Percentiles rank a stretch among this genome's conserved stretches.
Evolutionary conservation across 306 rosid genomes (phyloP).

Genomic region (Rosa rugosa): DNA sequence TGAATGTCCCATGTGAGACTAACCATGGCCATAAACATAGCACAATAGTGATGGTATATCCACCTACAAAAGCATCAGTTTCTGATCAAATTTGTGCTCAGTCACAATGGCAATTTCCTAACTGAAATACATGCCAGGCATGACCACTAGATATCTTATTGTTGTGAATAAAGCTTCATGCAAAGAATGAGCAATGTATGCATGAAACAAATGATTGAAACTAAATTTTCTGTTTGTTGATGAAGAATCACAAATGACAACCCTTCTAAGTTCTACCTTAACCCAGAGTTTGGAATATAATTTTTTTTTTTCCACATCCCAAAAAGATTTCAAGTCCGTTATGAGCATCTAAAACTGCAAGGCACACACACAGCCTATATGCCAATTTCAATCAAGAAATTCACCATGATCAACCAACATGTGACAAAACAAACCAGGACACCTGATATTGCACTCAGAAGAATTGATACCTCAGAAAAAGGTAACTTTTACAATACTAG

Average conservation of each 20-base stretch:
- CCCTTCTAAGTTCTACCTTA: background rate
- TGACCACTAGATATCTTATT: background rate
- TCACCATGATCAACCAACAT: background rate
- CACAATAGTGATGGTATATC: slow-evolving; percentile 99
- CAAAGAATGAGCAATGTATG: background rate
- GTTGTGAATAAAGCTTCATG: background rate
- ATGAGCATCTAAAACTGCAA: background rate
- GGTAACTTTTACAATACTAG: background rate
- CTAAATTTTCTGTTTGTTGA: background rate
- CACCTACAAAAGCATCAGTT: slow-evolving; percentile 59
- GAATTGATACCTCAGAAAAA: background rate
- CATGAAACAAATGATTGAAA: background rate
- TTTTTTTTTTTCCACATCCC: background rate
- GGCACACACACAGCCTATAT: background rate
- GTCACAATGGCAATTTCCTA: background rate
- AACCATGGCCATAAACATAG: slow-evolving; percentile 92
- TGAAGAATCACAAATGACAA: background rate
- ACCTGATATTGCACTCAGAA: background rate
- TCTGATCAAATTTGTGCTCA: background rate
- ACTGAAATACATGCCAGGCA: background rate
- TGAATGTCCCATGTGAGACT: slow-evolving; percentile 99
- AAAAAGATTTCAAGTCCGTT: background rate
- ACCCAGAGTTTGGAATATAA: background rate
- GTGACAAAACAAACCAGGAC: background rate
- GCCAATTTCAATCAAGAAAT: background rate